Conservation (phyloP, 2,329 filamentous ascomycete genomes). For the Ophiosphaerella korrae region DNA sequence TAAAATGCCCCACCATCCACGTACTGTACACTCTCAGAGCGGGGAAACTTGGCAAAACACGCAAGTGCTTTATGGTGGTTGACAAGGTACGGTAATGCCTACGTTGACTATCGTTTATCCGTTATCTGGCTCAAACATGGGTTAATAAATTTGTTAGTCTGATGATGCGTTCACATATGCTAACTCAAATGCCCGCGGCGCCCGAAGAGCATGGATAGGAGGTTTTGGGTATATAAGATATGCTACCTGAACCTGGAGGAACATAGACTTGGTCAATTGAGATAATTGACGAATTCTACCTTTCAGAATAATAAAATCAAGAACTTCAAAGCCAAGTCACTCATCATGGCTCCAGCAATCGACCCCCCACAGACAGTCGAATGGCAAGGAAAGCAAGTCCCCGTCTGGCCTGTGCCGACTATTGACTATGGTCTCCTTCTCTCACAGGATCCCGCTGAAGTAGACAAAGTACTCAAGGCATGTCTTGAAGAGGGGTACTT, state of each 20-base stretch:
- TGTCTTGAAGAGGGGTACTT: constrained; percentile 62
- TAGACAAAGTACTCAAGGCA: constrained; percentile 57
- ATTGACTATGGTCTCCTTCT: constrained; percentile 59
- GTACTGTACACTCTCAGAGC: constrained; percentile 13
- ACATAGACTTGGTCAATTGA: not conserved
- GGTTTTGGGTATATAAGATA: constrained; percentile 17
- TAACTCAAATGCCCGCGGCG: not conserved
- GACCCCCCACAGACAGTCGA: constrained; percentile 32
- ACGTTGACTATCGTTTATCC: not conserved
- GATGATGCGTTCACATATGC: not conserved
- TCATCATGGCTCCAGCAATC: constrained; percentile 30
- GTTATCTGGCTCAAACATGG: constrained; percentile 4
- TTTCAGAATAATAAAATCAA: too few species aligned
- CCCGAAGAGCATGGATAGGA: not conserved
- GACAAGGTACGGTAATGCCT: not conserved
- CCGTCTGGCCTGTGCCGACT: constrained; percentile 47
- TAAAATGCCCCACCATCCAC: constrained; percentile 15
- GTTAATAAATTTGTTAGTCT: constrained; percentile 8
- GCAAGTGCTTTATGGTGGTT: constrained; percentile 9
- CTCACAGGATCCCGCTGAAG: constrained; percentile 60
- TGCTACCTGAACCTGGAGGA: not conserved
- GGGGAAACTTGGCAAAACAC: constrained; percentile 21
- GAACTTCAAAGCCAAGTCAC: not conserved
- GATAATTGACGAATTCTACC: too few species aligned
- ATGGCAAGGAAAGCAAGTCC: constrained; percentile 39